Conservation (phyloP, 1,284 basidiomycete genomes). For the Amylostereum chailletii region DNA sequence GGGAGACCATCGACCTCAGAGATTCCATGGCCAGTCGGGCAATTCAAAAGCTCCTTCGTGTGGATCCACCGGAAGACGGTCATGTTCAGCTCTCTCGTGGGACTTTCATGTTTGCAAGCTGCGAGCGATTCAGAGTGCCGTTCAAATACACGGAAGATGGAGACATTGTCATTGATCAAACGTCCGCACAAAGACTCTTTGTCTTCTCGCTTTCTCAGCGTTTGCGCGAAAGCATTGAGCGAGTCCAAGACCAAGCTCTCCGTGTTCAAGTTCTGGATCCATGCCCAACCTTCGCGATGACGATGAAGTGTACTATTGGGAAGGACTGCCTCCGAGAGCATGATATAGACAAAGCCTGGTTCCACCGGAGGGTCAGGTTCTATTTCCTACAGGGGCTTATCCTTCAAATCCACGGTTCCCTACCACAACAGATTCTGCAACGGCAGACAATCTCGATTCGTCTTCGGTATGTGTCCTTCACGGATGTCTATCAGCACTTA, state of each 20-base stretch:
- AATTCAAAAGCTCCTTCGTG: constrained; percentile 30
- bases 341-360: background rate
- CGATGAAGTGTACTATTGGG: background rate
- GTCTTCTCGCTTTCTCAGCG: background rate
- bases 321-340: background rate
- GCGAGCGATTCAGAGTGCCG: background rate
- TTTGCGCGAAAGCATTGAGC: background rate
- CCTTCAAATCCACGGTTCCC: background rate
- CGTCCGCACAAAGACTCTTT: background rate
- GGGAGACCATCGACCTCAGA: constrained; percentile 16
- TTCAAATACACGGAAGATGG: background rate
- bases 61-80: constrained; percentile 20
- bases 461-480: background rate
- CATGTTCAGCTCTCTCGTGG: constrained; percentile 19
- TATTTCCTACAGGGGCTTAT: background rate
- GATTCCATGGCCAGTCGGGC: constrained; percentile 18
- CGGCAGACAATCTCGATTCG: background rate
- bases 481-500: background rate
- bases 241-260: background rate
- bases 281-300: background rate
- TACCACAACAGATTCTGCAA: background rate
- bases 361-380: background rate
- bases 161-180: too few species aligned
- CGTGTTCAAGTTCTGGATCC: background rate
- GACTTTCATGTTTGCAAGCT: constrained; percentile 14